Evolutionary conservation across 345 rosid species (phyloP).

Genomic region (Corchorus olitorius): DNA sequence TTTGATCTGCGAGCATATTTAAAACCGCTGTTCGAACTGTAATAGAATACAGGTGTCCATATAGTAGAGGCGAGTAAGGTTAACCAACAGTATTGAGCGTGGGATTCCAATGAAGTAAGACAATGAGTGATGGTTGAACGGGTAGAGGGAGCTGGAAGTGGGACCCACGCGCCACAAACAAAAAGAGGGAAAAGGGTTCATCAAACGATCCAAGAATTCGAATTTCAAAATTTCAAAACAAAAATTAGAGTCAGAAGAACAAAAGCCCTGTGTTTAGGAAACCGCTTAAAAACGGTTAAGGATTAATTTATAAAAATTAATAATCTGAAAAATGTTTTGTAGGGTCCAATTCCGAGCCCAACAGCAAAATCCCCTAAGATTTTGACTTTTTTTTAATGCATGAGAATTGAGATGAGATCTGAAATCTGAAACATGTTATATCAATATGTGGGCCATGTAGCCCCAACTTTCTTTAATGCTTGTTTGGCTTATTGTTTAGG

Average conservation of each 20-base stretch:
- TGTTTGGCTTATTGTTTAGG: background rate
- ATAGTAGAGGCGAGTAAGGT: background rate
- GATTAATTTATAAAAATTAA: background rate
- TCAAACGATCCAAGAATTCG: background rate
- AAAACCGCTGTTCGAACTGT: background rate
- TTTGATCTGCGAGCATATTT: background rate
- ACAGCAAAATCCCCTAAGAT: background rate
- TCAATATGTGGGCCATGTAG: background rate
- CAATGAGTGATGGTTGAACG: background rate
- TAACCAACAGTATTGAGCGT: background rate
- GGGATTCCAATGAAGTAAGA: background rate
- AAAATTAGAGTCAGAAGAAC: background rate
- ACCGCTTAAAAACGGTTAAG: conserved; percentile 16
- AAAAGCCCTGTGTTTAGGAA: background rate
- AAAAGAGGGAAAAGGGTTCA: background rate
- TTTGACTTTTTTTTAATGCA: background rate
- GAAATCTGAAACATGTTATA: background rate
- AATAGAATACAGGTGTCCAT: background rate
- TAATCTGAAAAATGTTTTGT: background rate
- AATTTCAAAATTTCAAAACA: conserved; percentile 16
- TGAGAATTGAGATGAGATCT: background rate
- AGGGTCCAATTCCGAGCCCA: background rate
- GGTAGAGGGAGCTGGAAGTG: conserved; percentile 7
- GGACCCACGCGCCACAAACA: conserved; percentile 14
- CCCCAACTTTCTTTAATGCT: background rate